phyloP scores from a whole-genome alignment of 192 early-diverging fungal species.

The Podila verticillata region DNA sequence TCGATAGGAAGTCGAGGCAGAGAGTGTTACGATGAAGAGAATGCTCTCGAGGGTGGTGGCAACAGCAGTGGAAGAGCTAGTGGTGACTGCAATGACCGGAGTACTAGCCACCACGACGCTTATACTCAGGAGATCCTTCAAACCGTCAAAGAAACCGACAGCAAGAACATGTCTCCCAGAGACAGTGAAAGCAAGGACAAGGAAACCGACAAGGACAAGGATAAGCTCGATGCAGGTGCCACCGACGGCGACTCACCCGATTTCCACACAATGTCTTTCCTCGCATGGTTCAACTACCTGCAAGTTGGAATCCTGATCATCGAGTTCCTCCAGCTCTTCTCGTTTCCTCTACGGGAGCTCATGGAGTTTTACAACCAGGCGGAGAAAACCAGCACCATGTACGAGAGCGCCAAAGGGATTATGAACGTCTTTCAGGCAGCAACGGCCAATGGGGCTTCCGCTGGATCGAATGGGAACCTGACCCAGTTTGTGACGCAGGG shows the following conservation, averaged over 20 bases:
- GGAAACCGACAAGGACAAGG: slow-evolving; percentile 11
- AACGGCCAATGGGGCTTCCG: background rate
- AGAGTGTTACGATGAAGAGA: background rate
- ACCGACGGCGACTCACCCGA: slow-evolving; percentile 47
- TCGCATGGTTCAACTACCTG: slow-evolving; percentile 70
- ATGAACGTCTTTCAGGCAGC: slow-evolving; percentile 12
- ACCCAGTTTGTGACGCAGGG: background rate
- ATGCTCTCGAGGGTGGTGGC: background rate
- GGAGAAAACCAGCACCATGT: slow-evolving; percentile 27
- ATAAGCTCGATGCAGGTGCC: slow-evolving; percentile 26
- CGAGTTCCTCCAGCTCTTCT: slow-evolving; percentile 83
- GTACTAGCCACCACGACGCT: background rate
- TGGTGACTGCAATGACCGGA: background rate
- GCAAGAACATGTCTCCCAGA: background rate
- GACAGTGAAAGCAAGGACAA: slow-evolving; percentile 10
- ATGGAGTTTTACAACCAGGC: slow-evolving; percentile 54
- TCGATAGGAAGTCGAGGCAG: background rate
- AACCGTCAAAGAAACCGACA: slow-evolving; percentile 6
- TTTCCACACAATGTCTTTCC: slow-evolving; percentile 33
- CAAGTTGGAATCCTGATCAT: slow-evolving; percentile 76
- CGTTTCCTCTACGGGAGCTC: slow-evolving; percentile 82
- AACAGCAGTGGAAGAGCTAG: background rate
- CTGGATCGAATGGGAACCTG: background rate
- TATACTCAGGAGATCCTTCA: background rate
- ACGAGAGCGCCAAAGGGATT: slow-evolving; percentile 21